phyloP scores from a whole-genome alignment of 257 asterid genomes.

The Paulownia fortunei region DNA sequence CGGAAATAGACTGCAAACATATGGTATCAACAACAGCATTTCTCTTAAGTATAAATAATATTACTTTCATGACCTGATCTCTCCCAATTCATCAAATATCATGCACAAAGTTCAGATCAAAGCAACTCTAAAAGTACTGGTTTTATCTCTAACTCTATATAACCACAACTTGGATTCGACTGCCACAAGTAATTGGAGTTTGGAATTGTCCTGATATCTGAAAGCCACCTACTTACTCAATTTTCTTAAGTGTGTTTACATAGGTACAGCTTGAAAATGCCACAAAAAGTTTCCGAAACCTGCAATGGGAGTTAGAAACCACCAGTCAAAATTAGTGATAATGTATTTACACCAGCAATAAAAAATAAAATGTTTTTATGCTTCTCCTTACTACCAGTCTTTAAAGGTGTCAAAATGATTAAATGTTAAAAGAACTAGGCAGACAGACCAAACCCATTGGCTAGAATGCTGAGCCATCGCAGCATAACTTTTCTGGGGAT shows the following conservation, averaged over 20 bases:
- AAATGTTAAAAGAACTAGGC: neutral
- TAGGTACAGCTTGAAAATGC: conserved; percentile 81
- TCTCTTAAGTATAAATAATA: neutral
- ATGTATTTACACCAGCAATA: neutral
- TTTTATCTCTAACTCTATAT: neutral
- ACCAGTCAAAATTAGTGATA: neutral
- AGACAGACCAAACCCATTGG: conserved; percentile 91
- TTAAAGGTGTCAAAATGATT: neutral
- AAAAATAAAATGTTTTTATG: neutral
- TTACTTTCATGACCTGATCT: too few relatives aligned
- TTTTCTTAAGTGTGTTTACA: conserved; percentile 71
- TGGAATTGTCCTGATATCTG: neutral
- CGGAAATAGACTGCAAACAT: neutral
- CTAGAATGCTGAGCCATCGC: conserved; percentile 95
- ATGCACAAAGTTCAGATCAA: neutral
- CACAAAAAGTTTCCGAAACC: conserved; percentile 92
- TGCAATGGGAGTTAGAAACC: conserved; percentile 42
- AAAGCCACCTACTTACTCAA: conserved; percentile 31
- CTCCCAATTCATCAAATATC: neutral
- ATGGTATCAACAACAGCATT: neutral
- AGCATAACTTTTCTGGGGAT: conserved; percentile 64
- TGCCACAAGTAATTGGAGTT: neutral
- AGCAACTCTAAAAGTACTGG: conserved; percentile 16
- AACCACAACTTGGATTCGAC: neutral
- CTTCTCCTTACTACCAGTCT: neutral